Base-by-base conservation (phyloP, 257 asterid species). In the Leonotis leonurus region DNA sequence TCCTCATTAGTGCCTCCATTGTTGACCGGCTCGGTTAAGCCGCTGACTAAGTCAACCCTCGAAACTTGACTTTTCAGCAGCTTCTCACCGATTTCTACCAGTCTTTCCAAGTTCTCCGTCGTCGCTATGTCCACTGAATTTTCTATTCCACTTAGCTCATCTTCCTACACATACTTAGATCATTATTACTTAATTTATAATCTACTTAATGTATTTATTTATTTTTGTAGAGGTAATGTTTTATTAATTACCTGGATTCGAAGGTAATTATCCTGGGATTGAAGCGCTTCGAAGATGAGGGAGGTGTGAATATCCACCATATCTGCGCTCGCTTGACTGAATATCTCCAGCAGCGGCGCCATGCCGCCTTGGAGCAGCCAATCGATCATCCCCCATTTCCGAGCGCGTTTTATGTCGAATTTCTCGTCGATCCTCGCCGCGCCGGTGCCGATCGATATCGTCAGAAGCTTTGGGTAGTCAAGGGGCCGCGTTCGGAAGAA, bases 231-330 rank as follows among this genome's bases (percentile, higher is more conserved):
- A 27, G 0, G n/a, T n/a, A n/a, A n/a, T n/a, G n/a, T n/a, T n/a
- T n/a, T n/a, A 65, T 17, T 5, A 35, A 21, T 58, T 61, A 79
- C 92, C 78, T 84, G 92, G 26, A 84, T 77, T 18, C 92, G 62
- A 7, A 84, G 83, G 60, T 84, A 84, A 49, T 77, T 64, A 1
- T 73, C 58, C 56, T 79, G 58, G 2, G 76, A 71, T 6, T 56
- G 56, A 36, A 77, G 77, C 39, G 86, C 72, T 69, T 75, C 77
- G 52, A 81, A 81, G 6, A 68, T 4, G 65, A 80, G 51, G 7
- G 86, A 73, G 44, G 62, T 70, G 60, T 84, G 86, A 55, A 65
- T 66, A 60, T 84, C 92, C 9, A 84, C 86, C 84, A 81, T 78
- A 69, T 81, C 87, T 3, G 75, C 76, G 66, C 83, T 73, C 0